phyloP scores from a whole-genome alignment of 768 basidiomycete genomes.

The Mycena crocata region DNA sequence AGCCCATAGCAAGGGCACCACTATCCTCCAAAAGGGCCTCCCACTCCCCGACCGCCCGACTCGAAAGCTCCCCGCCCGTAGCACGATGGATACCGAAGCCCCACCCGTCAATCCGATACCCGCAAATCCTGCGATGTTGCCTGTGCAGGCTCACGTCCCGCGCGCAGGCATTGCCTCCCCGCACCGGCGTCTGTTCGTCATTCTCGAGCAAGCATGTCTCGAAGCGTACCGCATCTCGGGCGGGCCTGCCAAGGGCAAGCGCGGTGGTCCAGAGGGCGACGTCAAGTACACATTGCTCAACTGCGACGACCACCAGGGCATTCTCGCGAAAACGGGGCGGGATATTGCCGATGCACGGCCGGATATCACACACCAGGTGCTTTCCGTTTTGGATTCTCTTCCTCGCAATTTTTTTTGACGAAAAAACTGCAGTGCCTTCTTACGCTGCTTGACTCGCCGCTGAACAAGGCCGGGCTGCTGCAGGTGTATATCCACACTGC shows the following conservation, averaged over 20 bases:
- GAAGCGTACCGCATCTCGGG: slow-evolving; percentile 92
- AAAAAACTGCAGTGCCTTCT: slow-evolving; percentile 90
- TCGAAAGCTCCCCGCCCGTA: slow-evolving; percentile 58
- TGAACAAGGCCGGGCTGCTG: slow-evolving; percentile 96
- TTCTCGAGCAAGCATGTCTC: slow-evolving; percentile 94
- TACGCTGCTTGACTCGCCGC: slow-evolving; percentile 95
- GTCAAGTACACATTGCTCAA: slow-evolving; percentile 97
- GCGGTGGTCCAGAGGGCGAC: slow-evolving; percentile 75
- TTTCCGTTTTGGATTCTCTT: slow-evolving; percentile 1
- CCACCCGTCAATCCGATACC: no score
- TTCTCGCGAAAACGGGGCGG: slow-evolving; percentile 95
- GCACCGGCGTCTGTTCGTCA: slow-evolving; percentile 84
- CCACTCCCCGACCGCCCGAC: slow-evolving; percentile 59
- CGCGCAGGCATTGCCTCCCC: slow-evolving; percentile 61
- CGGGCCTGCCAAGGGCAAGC: slow-evolving; percentile 64
- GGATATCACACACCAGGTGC: slow-evolving; percentile 97
- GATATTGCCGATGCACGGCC: slow-evolving; percentile 99
- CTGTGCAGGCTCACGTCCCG: slow-evolving; percentile 83
- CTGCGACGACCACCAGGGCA: slow-evolving; percentile 99
- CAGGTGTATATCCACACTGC: slow-evolving; percentile 99
- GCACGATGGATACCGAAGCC: slow-evolving; percentile 41
- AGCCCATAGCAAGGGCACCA: slow-evolving; percentile 26
- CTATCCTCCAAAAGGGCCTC: slow-evolving; percentile 46
- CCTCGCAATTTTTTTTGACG: no score
- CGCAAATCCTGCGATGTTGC: slow-evolving; percentile 84